Evolutionary conservation across 1,139 yeast species (phyloP).

Genomic region (Eremothecium sinecaudum): DNA sequence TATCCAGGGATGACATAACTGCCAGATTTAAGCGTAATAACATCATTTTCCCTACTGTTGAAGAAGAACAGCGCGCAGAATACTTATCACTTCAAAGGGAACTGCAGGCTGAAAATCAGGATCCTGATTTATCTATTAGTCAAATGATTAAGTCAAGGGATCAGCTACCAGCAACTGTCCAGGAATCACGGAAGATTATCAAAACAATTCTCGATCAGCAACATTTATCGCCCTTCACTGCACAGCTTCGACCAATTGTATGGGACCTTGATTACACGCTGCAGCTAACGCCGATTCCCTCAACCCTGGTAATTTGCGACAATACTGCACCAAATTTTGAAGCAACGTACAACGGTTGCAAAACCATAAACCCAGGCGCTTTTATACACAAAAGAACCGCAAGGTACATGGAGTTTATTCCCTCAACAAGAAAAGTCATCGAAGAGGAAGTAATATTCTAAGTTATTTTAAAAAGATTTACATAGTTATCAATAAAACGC

Average conservation of each 20-base stretch:
- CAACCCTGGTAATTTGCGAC: constrained; percentile 57
- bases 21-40: constrained; percentile 63
- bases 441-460: constrained; percentile 41
- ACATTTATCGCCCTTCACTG: constrained; percentile 69
- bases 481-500: too few species aligned
- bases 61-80: constrained; percentile 29
- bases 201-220: constrained; percentile 83
- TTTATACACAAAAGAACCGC: constrained; percentile 43
- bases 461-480: too few species aligned
- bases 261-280: constrained; percentile 65
- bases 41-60: constrained; percentile 41
- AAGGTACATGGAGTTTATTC: constrained; percentile 63
- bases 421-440: constrained; percentile 44
- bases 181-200: constrained; percentile 66
- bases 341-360: constrained; percentile 74
- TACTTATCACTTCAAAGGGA: constrained; percentile 15
- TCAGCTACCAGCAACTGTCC: constrained; percentile 33
- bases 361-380: constrained; percentile 62
- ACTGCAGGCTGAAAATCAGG: constrained; percentile 11
- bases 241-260: constrained; percentile 49
- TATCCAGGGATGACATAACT: constrained; percentile 65
- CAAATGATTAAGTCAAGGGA: constrained; percentile 25
- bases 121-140: constrained; percentile 17
- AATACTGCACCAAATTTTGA: constrained; percentile 61
- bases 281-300: constrained; percentile 70